Base-by-base conservation (phyloP, 257 asterid genomes). In the Solanum ahanhuiri region DNA sequence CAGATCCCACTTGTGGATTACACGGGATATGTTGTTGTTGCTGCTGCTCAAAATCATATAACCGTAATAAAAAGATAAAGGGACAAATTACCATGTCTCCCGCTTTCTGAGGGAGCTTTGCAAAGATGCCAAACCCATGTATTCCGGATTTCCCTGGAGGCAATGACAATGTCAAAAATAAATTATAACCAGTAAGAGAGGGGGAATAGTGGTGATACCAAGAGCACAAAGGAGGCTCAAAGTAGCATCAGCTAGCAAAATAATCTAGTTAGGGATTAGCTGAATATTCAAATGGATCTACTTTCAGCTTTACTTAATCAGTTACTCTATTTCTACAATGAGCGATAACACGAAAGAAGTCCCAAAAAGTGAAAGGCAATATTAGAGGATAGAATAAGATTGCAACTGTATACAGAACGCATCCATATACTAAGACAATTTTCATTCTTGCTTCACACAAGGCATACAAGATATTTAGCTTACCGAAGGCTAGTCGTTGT, bases 81-180 rank as follows among this genome's bases (percentile, higher is more conserved):
- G 58, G 63, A 76, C 83, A 41, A 43, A 67, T 66, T 85, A 97
- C 99, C 99, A 95, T 95, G 93, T 97, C 99, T 87, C 99, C 99
- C 1, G 99, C 99, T 89, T 90, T 93, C 83, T 93, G 98, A 15
- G 96, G 96, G 86, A 91, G 91, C 90, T 92, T 94, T 51, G 99
- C 88, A 87, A 97, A 94, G 92, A 97, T 92, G 76, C 99, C 99
- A 89, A 88, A 97, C 88, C 98, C 99, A 92, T 97, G 99, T 91
- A 97, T 94, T 71, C 97, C 91, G 30, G 99, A 97, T 91, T 97
- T 97, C 88, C 98, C 99, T 97, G 90, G 28, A 89, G 69, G 87
- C 86, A 87, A 87, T 22, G 88, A 85, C 72, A 91, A 48, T 73
- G 86, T 84, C 88, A 75, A 79, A 71, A 73, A 89, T 75, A 30